These are phyloP conservation scores for Phytophthora pistaciae DNA, from an alignment of 352 stramenopile genomes.

Conservation along the genomic window DNA sequence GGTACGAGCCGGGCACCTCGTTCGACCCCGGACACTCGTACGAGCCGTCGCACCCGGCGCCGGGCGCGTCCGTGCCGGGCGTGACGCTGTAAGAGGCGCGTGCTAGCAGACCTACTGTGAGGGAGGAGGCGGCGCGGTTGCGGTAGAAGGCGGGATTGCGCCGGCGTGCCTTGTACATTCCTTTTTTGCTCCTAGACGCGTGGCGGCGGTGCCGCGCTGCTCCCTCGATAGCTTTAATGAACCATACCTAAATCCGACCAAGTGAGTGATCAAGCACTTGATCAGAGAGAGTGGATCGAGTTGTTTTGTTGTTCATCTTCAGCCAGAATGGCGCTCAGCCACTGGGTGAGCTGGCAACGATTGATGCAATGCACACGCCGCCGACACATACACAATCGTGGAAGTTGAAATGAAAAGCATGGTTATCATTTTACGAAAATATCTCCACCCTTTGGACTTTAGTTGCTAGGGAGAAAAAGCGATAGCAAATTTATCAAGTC, in stretches of 20 bases:
- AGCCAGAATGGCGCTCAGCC: not conserved
- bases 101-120: conserved; percentile 32
- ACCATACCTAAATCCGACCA: conserved; percentile 23
- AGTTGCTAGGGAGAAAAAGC: too few species aligned
- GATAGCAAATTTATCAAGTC: too few species aligned
- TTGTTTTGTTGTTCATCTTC: not conserved
- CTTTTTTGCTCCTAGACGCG: conserved; percentile 40
- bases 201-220: conserved; percentile 17
- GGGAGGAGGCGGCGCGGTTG: conserved; percentile 19
- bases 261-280: conserved; percentile 10
- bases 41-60: conserved; percentile 24
- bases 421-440: too few species aligned
- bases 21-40: conserved; percentile 30
- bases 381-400: too few species aligned
- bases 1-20: conserved; percentile 29
- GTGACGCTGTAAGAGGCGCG: conserved; percentile 42
- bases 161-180: conserved; percentile 38
- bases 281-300: too few species aligned
- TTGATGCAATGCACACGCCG: not conserved
- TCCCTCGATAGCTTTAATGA: conserved; percentile 43
- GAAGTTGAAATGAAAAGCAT: too few species aligned
- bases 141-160: conserved; percentile 16
- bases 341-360: not conserved
- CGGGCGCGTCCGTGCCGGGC: conserved; percentile 38
- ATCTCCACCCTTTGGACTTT: too few species aligned